Base-by-base conservation (phyloP, 495 filamentous ascomycete genomes). In the Physcia stellaris region DNA sequence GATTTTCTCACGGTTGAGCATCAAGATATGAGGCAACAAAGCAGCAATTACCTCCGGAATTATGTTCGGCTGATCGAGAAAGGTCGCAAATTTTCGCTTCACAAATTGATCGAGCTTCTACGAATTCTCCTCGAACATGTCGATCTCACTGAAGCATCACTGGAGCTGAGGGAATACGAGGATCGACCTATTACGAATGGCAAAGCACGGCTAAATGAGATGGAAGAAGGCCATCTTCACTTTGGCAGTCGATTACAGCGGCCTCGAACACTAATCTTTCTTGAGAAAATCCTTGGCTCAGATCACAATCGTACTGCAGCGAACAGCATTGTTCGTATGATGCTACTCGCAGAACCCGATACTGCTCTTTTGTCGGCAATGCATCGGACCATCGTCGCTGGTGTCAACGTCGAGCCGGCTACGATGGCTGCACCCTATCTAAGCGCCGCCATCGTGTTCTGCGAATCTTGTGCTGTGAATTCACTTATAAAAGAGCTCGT, bases 1-100 rank as follows among this genome's bases (percentile, higher is more conserved):
- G 65, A 75, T 47, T 68, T 83, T 6, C 56, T 87, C 28, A 70
- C 62, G 48, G 66, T 78, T 23, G 81, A 85, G 43, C 64, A 82
- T 17, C 49, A 51, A 11, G 69, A 72, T 33, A 58, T 68, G 24
- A 42, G 73, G 29, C 58, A 64, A 4, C 58, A 55, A 6, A 62
- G 70, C 1, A 69, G 71, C 23, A 57, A 68, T 0, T 64, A 64
- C 19, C 76, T 70, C 41, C 62, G 64, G 4, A 41, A 43, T 15
- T 73, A 83, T 47, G 63, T 67, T 37, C 60, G 60, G 1, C 52
- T 81, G 17, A 20, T 80, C 3, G 71, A 79, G 18, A 66, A 75
- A 42, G 67, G 70, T 12, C 61, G 68, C 17, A 59, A 62, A 4
- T 63, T 70, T 32, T 60, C 56, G 2, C 53, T 62, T 26, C 38